Conservation (phyloP, 148 eudicot genomes). For the Gaultheria prostrata region DNA sequence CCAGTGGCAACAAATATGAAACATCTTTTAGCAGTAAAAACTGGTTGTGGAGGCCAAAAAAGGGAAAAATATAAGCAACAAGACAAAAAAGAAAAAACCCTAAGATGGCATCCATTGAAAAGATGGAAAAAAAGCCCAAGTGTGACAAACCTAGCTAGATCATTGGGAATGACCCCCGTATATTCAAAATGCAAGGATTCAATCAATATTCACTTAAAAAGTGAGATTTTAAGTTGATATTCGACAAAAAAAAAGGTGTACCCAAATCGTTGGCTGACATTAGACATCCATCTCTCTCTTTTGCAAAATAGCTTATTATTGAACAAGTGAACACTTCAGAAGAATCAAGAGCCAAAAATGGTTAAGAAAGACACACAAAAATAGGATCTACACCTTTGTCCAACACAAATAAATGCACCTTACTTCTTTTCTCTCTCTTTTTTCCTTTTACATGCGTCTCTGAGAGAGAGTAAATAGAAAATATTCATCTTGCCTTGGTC, state of each 20-base stretch:
- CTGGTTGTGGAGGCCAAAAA: neutral
- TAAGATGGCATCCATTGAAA: neutral
- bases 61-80: neutral
- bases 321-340: neutral
- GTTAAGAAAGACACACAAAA: neutral
- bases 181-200: neutral
- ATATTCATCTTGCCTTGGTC: conserved; percentile 62
- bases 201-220: neutral
- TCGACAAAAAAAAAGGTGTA: neutral
- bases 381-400: neutral
- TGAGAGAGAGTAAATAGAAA: neutral
- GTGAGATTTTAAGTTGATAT: neutral
- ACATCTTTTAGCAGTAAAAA: neutral
- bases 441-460: neutral
- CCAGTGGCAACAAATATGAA: neutral
- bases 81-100: neutral
- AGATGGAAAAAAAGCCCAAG: neutral
- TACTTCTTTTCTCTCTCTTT: neutral
- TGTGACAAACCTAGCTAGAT: neutral
- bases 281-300: neutral
- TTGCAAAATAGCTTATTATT: neutral
- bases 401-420: neutral
- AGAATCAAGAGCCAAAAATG: neutral
- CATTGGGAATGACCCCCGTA: neutral
- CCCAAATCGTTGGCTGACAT: neutral